Conservation (phyloP, 345 rosid genomes). For the Lepidium sativum region DNA sequence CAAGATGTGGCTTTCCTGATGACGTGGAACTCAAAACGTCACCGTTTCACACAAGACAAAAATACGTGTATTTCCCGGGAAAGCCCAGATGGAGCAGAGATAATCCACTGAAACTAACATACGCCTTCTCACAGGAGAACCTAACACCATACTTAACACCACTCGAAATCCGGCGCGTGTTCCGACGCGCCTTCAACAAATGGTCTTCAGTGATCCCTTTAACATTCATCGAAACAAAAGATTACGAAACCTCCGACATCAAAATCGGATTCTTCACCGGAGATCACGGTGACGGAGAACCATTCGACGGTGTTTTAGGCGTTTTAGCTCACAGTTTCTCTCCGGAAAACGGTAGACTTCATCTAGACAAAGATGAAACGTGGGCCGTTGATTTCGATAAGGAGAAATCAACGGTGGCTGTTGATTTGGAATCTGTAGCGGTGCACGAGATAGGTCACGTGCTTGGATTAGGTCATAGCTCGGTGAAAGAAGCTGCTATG, state of each 20-base stretch:
- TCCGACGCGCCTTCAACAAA: slow-evolving; percentile 45
- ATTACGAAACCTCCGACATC: slow-evolving; percentile 58
- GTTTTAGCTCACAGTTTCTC: slow-evolving; percentile 76
- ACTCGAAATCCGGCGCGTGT: slow-evolving; percentile 32
- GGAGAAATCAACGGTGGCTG: slow-evolving; percentile 58
- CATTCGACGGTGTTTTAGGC: slow-evolving; percentile 81
- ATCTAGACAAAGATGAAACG: slow-evolving; percentile 68
- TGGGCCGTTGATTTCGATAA: slow-evolving; percentile 64
- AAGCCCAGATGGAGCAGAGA: slow-evolving; percentile 59
- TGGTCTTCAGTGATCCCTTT: slow-evolving; percentile 80
- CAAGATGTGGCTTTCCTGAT: slow-evolving; percentile 58
- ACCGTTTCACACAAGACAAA: slow-evolving; percentile 14
- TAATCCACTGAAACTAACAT: slow-evolving; percentile 49
- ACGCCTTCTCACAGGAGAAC: slow-evolving; percentile 57
- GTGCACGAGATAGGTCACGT: slow-evolving; percentile 83
- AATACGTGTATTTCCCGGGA: slow-evolving; percentile 49
- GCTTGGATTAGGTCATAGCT: slow-evolving; percentile 57
- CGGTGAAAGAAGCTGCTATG: slow-evolving; percentile 71
- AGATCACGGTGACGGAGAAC: slow-evolving; percentile 86
- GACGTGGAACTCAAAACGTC: slow-evolving; percentile 4
- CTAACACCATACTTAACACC: slow-evolving; percentile 32
- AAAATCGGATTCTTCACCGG: slow-evolving; percentile 70
- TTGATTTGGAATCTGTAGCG: slow-evolving; percentile 83
- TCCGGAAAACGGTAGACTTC: slow-evolving; percentile 72
- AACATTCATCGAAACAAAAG: slow-evolving; percentile 44